Evolutionary conservation across 371 early-diverging fungal genomes (phyloP), one percentile per base, ranked within the genome.

Genomic region (Mycotypha africana): DNA sequence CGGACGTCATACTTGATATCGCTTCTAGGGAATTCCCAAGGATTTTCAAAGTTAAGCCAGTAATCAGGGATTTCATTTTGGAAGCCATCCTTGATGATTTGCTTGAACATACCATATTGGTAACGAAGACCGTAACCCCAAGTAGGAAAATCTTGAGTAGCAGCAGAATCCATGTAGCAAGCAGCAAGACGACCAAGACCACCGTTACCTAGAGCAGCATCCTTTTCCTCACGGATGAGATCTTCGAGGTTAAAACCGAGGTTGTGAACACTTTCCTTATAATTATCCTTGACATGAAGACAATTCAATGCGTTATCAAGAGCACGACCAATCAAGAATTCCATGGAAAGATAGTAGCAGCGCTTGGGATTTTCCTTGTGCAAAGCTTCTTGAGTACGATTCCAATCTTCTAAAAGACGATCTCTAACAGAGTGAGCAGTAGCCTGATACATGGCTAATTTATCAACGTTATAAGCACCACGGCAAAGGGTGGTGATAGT

Each of bases 41-140:
- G 93, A 61, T 95, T 89, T 46, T 82, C 91, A 60, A 77, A 81
- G 58, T 80, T 84, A 36, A 90, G 69, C 90, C 90, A 90, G 67
- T 89, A 91, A 63, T 94, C 93, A 4, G 93, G 95, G 45, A 77
- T 85, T 67, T 93, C 95, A 15, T 77, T 80, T 62, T 95, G 95
- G 64, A 82, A 90, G 7, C 95, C 95, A 26, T 88, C 75, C 54
- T 93, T 88, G 37, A 83, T 79, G 22, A 45, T 70, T 65, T 94
- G 95, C 71, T 95, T 85, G 81, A 95, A 95, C 70, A 95, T 94
- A 59, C 95, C 95, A 60, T 95, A 95, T 54, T 81, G 89, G 76
- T 93, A 95, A 35, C 88, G 84, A 38, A 89, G 74, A 44, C 88
- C 88, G 49, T 88, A 88, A 47, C 89, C 91, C 89, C 91, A 91